Evolutionary conservation across 352 stramenopile species (phyloP), one percentile per base, ranked within the genome.

Genomic region (Halophytophthora polymorphica): DNA sequence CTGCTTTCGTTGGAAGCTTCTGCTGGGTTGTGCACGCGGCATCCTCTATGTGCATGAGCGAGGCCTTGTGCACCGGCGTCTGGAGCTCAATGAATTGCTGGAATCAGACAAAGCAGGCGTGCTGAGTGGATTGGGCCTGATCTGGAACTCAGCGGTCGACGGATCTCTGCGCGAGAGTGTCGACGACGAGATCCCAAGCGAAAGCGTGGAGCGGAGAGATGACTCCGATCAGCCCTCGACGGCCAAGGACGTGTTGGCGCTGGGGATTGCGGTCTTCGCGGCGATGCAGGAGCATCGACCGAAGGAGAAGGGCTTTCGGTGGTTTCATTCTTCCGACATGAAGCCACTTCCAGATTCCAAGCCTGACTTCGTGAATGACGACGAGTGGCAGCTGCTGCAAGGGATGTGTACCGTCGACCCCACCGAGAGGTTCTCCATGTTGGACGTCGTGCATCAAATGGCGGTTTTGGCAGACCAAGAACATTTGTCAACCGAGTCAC

Each of bases 361-460:
- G 19, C 50, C 37, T 23, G 15, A 53, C 6, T 64, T 55, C 3
- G 36, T 64, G 2, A 38, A 50, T 17, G 22, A 48, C 4, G 44
- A 11, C 19, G 50, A 51, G 39, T 64, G 50, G 56, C 11, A 43
- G 7, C 10, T 64, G 10, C 33, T 64, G 13, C 6, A 22, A 33
- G 25, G 34, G 1, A 59, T 59, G 50, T 59, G 56, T 31, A 28
- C 40, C 31, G 17, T 37, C 37, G 38, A 48, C 23, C 22, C 40
- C 25, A n/a, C 15, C 6, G 41, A 43, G 3, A 49, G 56, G 29
- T 43, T 14, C 10, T 29, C 8, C 21, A 48, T 64, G 38, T 10
- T 38, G 1, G 56, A 58, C 10, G 22, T 52, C 17, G 44, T 64
- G n/a, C 34, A 50, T 4, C 17, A 52, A 14, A 40, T 58, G 15